These are phyloP conservation scores for Phycomyces nitens DNA, from an alignment of 192 early-diverging fungal species.

Conservation along the genomic window DNA sequence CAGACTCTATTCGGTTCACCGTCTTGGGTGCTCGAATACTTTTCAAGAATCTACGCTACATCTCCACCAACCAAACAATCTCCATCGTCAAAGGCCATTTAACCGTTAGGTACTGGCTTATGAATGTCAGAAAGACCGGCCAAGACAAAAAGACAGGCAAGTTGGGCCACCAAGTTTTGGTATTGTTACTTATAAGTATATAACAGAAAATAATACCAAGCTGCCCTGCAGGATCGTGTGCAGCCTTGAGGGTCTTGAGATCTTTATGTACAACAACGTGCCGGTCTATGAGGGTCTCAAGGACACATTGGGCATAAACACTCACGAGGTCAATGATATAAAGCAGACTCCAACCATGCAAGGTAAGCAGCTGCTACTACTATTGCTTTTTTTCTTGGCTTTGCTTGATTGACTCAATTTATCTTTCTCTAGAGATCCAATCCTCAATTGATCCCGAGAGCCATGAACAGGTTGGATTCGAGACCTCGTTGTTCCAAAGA, in stretches of 20 bases:
- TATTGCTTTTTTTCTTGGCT: neutral
- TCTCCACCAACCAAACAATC: slow-evolving; percentile 68
- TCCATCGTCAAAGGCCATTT: slow-evolving; percentile 69
- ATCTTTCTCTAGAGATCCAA: neutral
- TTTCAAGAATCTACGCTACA: slow-evolving; percentile 73
- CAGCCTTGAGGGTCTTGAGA: slow-evolving; percentile 71
- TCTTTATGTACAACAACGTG: slow-evolving; percentile 78
- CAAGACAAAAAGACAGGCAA: slow-evolving; percentile 15
- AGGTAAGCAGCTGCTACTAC: too few relatives aligned
- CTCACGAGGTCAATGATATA: slow-evolving; percentile 5
- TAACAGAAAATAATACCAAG: slow-evolving; percentile 11
- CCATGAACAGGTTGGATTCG: slow-evolving; percentile 22
- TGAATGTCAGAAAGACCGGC: slow-evolving; percentile 45
- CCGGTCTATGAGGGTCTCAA: slow-evolving; percentile 63
- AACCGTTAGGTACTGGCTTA: slow-evolving; percentile 70
- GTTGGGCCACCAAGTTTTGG: too few relatives aligned
- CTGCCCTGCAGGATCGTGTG: slow-evolving; percentile 59
- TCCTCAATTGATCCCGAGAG: slow-evolving; percentile 36
- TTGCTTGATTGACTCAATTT: too few relatives aligned
- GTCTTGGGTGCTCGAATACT: slow-evolving; percentile 70
- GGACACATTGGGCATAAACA: slow-evolving; percentile 37
- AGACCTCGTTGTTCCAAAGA: slow-evolving; percentile 47
- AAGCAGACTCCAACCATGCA: neutral
- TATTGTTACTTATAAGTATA: neutral
- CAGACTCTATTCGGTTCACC: slow-evolving; percentile 68